Evolutionary conservation across 1,284 basidiomycete genomes (phyloP).

Genomic region (Tilletia setariae): DNA sequence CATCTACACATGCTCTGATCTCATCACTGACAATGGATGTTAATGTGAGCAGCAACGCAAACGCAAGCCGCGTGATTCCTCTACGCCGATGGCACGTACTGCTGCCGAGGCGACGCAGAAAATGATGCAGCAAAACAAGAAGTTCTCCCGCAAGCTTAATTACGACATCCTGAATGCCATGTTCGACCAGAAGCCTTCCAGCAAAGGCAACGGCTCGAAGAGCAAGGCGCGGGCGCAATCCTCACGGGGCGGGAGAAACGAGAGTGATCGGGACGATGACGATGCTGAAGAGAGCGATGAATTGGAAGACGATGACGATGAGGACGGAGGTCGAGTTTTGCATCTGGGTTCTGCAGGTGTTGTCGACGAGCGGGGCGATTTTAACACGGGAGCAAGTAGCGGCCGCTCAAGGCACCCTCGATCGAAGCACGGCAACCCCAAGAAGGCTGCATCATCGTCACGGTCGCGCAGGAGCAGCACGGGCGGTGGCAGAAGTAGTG

Average conservation of each 20-base stretch:
- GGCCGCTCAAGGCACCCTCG: too few species aligned
- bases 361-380: neutral
- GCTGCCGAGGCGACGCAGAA: slow-evolving; percentile 50
- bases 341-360: too few species aligned
- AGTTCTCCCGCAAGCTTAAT: slow-evolving; percentile 51
- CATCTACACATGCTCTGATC: too few species aligned
- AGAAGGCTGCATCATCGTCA: neutral
- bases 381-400: neutral
- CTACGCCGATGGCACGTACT: slow-evolving; percentile 18
- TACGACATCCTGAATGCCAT: slow-evolving; percentile 50
- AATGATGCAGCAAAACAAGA: slow-evolving; percentile 49
- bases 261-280: neutral
- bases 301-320: neutral
- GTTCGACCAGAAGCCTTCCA: slow-evolving; percentile 25
- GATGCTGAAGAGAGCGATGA: neutral
- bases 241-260: neutral
- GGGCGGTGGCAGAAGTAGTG: neutral
- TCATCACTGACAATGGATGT: neutral
- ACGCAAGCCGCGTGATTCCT: slow-evolving; percentile 17
- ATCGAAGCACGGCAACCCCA: too few species aligned
- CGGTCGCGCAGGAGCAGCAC: slow-evolving; percentile 11
- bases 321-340: neutral
- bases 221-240: neutral
- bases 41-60: neutral
- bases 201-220: neutral